Base-by-base conservation (phyloP, 495 filamentous ascomycete species). In the Lindgomyces ingoldianus region DNA sequence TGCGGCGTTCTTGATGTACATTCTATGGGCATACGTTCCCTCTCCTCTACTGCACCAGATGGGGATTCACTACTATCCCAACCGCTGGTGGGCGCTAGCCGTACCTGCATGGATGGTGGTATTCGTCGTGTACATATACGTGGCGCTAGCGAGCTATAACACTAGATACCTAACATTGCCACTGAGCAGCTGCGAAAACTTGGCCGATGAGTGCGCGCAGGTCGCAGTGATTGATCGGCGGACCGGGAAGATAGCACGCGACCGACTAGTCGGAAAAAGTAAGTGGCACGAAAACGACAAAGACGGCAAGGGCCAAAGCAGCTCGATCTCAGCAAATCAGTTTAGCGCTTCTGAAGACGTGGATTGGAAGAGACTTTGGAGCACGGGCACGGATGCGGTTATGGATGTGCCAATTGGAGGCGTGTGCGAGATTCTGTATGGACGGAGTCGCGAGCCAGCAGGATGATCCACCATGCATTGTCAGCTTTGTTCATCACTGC, bases 371-470 rank as follows among this genome's bases (percentile, higher is more conserved):
- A 81, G 78, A 51, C 78, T 93, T 8, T 98, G 94, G 94, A 89
- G 84, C 72, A 86, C 90, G 66, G 91, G 95, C 29, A 99, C 95
- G 0, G 94, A 99, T 81, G 94, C 91, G 12, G 93, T 97, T 4
- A 90, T 98, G 90, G 94, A 99, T 81, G 85, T 99, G 19, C 94
- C 94, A 6, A 81, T 98, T 44, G 95, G 92, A 19, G 94, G 94
- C 2, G 94, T 97, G n/a, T 97, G 93, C 76, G 94, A 99, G 81
- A 85, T 98, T 21, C 66, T 91, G 50, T 91, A 91, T 73, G 89
- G 54, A 45, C 21, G 4, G 3, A 39, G 54, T 9, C 54, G 54
- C 19, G 54, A 57, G 11, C 6, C 4, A 4, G 54, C 27, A 21
- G 36, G 41, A 33, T 52, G 16, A 16, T 11, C 46, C 22, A 24